Evolutionary conservation across 2,329 filamentous ascomycete species (phyloP).

Genomic region (Colletotrichum siamense): DNA sequence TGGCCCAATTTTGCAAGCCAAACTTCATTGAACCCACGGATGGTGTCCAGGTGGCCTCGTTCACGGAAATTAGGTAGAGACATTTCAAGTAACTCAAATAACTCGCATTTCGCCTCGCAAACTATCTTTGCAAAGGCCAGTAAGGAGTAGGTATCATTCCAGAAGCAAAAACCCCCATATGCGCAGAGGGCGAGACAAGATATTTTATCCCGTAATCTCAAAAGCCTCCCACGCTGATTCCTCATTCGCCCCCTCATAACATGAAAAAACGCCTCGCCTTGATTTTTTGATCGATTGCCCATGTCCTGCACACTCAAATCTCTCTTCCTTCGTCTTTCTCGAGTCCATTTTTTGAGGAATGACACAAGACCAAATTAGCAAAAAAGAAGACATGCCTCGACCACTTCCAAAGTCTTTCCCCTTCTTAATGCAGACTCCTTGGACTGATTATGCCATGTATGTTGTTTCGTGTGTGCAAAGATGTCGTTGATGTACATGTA

Average conservation of each 20-base stretch:
- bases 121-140: background rate
- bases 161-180: background rate
- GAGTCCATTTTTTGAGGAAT: background rate
- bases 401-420: background rate
- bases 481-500: constrained; percentile 12
- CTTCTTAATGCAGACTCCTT: constrained; percentile 12
- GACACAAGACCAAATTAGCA: background rate
- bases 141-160: constrained; percentile 19
- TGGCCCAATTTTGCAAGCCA: too few relatives aligned
- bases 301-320: background rate
- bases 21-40: too few relatives aligned
- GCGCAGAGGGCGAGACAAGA: background rate
- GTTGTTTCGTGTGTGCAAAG: background rate
- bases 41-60: too few relatives aligned
- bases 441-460: background rate
- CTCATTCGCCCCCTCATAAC: background rate
- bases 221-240: constrained; percentile 21
- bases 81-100: background rate
- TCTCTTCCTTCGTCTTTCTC: background rate
- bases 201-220: constrained; percentile 8
- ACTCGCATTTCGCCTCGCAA: background rate
- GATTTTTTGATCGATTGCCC: background rate
- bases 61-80: too few relatives aligned
- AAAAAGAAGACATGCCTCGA: background rate
- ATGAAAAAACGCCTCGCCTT: constrained; percentile 13